These are phyloP conservation scores for Ustilago shanxiensis DNA, from an alignment of 1,284 basidiomycete species.

Conservation along the genomic window DNA sequence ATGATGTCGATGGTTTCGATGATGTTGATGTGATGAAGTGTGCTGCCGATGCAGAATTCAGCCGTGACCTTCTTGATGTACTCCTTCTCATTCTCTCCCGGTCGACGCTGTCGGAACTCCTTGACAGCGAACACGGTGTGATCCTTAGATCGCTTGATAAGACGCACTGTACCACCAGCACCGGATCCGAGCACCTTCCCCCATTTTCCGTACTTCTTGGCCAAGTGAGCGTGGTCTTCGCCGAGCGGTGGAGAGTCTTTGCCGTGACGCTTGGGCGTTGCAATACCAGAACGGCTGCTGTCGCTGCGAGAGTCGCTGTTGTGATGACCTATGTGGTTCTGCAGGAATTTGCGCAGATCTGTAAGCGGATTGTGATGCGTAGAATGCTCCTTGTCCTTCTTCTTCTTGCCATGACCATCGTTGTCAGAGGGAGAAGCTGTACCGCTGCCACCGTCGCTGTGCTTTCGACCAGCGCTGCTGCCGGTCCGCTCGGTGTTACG, in stretches of 20 bases:
- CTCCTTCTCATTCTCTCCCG: slow-evolving; percentile 91
- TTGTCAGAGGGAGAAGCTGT: slow-evolving; percentile 44
- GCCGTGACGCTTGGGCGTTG: slow-evolving; percentile 62
- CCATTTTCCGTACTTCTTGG: slow-evolving; percentile 99
- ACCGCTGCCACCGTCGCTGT: slow-evolving; percentile 33
- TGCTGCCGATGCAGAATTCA: slow-evolving; percentile 97
- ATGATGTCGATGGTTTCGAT: slow-evolving; percentile 99
- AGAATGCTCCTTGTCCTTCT: slow-evolving; percentile 52
- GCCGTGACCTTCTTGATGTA: slow-evolving; percentile 99
- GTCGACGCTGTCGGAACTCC: slow-evolving; percentile 90
- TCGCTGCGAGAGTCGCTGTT: slow-evolving; percentile 53
- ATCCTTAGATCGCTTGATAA: slow-evolving; percentile 82
- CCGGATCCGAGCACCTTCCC: slow-evolving; percentile 94
- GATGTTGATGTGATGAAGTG: slow-evolving; percentile 86
- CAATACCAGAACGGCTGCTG: slow-evolving; percentile 50
- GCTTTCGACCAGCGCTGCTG: slow-evolving; percentile 31
- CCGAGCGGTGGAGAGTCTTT: slow-evolving; percentile 70
- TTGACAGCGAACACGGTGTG: slow-evolving; percentile 91
- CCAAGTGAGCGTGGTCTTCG: slow-evolving; percentile 82
- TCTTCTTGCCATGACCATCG: slow-evolving; percentile 50
- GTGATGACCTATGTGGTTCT: slow-evolving; percentile 67
- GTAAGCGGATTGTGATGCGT: slow-evolving; percentile 58
- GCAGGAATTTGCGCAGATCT: slow-evolving; percentile 62
- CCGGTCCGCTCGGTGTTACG: slow-evolving; percentile 32
- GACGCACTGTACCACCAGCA: slow-evolving; percentile 94